A percentile compares a stretch with the other conserved stretches of the same genome.
These are phyloP conservation scores for Leishmania lainsoni DNA, from an alignment of 208 protist species.

Conservation along the genomic window DNA sequence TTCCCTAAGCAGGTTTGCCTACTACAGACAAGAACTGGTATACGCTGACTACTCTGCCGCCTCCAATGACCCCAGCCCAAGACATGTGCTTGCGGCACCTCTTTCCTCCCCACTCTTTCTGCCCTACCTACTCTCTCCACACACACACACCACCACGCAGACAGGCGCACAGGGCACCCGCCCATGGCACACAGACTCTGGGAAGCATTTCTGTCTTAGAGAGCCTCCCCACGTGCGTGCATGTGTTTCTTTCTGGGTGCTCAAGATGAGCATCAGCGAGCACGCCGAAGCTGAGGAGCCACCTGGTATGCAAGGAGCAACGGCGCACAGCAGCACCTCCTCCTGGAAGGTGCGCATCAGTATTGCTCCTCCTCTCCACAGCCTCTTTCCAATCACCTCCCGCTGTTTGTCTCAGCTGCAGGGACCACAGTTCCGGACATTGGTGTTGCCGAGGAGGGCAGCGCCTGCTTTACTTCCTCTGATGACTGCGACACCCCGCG, in stretches of 20 bases:
- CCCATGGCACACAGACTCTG: neutral
- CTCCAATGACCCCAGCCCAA: neutral
- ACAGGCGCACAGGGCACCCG: neutral
- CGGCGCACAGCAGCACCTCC: neutral
- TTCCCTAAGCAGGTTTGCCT: neutral
- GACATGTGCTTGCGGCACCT: neutral
- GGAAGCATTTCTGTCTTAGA: neutral
- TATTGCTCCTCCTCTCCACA: neutral
- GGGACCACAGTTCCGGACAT: neutral
- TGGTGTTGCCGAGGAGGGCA: conserved; percentile 1
- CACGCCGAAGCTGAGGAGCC: neutral
- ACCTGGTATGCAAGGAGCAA: neutral
- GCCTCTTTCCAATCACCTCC: no score
- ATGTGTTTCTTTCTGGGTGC: neutral
- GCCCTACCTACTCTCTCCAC: neutral
- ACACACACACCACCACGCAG: neutral
- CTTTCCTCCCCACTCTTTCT: neutral
- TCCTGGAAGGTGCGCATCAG: neutral
- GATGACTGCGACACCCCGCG: conserved; percentile 56
- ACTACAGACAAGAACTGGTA: neutral
- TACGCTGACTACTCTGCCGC: neutral
- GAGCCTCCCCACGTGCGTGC: neutral
- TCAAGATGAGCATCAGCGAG: neutral
- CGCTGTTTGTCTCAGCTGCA: neutral
- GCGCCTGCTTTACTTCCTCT: neutral